phyloP scores from a whole-genome alignment of 129 eudicot species.

The Tagetes patula region DNA sequence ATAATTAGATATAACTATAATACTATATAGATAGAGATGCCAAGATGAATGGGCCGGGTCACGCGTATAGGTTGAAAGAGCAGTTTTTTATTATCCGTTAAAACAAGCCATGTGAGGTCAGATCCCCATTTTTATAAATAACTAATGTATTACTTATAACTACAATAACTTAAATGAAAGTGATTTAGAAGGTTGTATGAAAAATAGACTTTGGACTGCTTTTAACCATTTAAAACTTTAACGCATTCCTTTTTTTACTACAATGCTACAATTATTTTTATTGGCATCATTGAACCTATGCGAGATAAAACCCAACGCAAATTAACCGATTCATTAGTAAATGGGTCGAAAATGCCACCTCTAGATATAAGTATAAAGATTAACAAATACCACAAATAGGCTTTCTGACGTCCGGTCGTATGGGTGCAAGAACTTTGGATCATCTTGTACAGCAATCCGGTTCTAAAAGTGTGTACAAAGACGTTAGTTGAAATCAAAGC shows the following conservation, averaged over 20 bases:
- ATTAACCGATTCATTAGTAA: neutral
- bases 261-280: neutral
- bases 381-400: constrained; percentile 67
- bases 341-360: neutral
- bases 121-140: neutral
- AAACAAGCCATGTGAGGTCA: neutral
- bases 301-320: constrained; percentile 7
- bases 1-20: neutral
- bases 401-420: constrained; percentile 83
- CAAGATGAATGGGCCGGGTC: neutral
- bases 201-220: neutral
- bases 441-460: constrained; percentile 52
- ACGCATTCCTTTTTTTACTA: neutral
- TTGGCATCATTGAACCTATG: neutral
- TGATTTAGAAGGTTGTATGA: neutral
- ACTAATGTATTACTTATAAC: neutral
- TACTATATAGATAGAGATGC: neutral
- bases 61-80: neutral
- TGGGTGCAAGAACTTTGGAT: constrained; percentile 69
- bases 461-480: constrained; percentile 39
- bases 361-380: constrained; percentile 10
- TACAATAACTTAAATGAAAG: neutral
- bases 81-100: neutral
- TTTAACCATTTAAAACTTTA: neutral
- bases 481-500: constrained; percentile 14